These are phyloP conservation scores for Linderniella brevidens DNA, from an alignment of 257 asterid genomes.

Conservation along the genomic window DNA sequence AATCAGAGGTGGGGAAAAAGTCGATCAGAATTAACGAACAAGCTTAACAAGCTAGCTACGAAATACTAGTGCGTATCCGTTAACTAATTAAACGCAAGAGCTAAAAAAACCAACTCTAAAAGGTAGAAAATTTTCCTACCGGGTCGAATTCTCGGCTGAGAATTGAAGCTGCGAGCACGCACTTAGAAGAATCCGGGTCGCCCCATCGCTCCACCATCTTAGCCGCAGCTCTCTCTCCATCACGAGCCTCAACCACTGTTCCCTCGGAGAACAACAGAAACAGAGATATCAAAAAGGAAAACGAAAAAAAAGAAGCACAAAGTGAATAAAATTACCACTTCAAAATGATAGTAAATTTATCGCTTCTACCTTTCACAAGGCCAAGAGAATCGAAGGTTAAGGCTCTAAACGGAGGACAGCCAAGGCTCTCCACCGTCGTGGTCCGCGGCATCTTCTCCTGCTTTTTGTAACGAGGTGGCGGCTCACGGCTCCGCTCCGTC, in stretches of 20 bases:
- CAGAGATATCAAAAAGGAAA: not conserved
- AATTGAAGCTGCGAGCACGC: slow-evolving; percentile 57
- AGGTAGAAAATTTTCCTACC: slow-evolving; percentile 20
- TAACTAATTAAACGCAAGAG: not conserved
- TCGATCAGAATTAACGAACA: slow-evolving; percentile 10
- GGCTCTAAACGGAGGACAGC: slow-evolving; percentile 81
- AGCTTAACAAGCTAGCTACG: not conserved
- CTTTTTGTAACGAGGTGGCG: too few species aligned
- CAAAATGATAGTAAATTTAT: not conserved
- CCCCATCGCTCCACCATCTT: slow-evolving; percentile 85
- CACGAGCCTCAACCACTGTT: slow-evolving; percentile 57
- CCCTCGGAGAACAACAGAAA: not conserved
- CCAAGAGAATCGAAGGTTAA: slow-evolving; percentile 70
- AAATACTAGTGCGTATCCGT: not conserved
- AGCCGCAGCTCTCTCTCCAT: slow-evolving; percentile 29
- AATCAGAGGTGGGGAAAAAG: slow-evolving; percentile 9
- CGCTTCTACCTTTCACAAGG: slow-evolving; percentile 52
- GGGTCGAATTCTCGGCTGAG: slow-evolving; percentile 61
- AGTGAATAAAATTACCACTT: not conserved
- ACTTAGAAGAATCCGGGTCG: slow-evolving; percentile 52
- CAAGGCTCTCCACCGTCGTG: slow-evolving; percentile 49
- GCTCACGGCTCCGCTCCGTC: too few species aligned
- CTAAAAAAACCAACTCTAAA: not conserved
- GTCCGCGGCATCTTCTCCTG: slow-evolving; percentile 59
- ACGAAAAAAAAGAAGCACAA: not conserved